These are phyloP conservation scores for Sarocladium brachiariae DNA, from an alignment of 2,329 filamentous ascomycete species.

Conservation along the genomic window DNA sequence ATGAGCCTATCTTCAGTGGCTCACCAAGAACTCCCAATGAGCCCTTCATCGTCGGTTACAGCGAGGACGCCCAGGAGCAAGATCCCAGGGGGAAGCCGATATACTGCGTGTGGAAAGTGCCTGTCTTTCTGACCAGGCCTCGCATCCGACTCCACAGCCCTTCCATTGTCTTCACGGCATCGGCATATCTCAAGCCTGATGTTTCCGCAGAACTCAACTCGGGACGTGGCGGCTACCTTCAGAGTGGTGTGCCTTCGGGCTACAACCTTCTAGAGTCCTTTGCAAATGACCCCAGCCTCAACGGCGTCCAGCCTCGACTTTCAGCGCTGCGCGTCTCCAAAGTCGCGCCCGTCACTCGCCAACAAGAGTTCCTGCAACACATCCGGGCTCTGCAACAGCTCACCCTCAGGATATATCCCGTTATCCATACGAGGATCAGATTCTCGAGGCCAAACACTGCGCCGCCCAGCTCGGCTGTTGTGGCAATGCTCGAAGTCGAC, in stretches of 20 bases:
- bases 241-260: slow-evolving; percentile 60
- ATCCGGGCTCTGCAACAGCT: slow-evolving; percentile 58
- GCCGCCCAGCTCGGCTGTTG: slow-evolving; percentile 52
- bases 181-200: slow-evolving; percentile 52
- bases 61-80: slow-evolving; percentile 23
- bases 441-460: slow-evolving; percentile 58
- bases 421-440: slow-evolving; percentile 64
- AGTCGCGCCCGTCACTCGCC: slow-evolving; percentile 60
- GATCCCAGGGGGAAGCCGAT: slow-evolving; percentile 23
- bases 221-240: slow-evolving; percentile 51
- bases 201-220: slow-evolving; percentile 19
- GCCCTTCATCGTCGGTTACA: slow-evolving; percentile 42
- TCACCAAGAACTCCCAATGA: slow-evolving; percentile 42
- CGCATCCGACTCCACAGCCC: slow-evolving; percentile 61
- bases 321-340: slow-evolving; percentile 69
- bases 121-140: slow-evolving; percentile 51
- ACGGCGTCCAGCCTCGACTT: slow-evolving; percentile 56
- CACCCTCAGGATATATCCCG: slow-evolving; percentile 58
- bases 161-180: slow-evolving; percentile 57
- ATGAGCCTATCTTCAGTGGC: slow-evolving; percentile 54
- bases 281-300: slow-evolving; percentile 55
- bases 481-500: slow-evolving; percentile 68
- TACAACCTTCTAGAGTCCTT: slow-evolving; percentile 75
- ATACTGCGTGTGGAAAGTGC: slow-evolving; percentile 54
- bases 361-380: slow-evolving; percentile 54